phyloP scores from a whole-genome alignment of 1,284 basidiomycete species.

The Entoloma clypeatum region DNA sequence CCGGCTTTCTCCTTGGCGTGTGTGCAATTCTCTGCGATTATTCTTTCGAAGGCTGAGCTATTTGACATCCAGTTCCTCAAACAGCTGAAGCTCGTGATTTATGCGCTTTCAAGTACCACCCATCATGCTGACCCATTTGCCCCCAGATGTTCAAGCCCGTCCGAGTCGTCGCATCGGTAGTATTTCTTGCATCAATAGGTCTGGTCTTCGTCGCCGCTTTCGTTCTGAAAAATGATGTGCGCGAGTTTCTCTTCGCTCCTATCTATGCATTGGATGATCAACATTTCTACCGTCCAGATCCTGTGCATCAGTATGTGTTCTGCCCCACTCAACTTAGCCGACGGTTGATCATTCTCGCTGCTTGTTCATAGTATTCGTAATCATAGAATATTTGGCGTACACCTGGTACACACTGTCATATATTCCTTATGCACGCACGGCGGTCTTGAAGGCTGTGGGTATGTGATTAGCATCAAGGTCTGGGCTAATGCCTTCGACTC shows the following conservation, averaged over 20 bases:
- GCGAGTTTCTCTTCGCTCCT: conserved; percentile 25
- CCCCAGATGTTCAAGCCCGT: conserved; percentile 90
- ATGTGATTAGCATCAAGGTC: conserved; percentile 1
- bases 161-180: conserved; percentile 77
- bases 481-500: no score
- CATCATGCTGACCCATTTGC: conserved; percentile 6
- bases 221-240: conserved; percentile 61
- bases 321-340: conserved; percentile 40
- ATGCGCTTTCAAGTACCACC: not conserved
- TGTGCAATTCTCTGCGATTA: conserved; percentile 23
- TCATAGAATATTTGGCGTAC: conserved; percentile 82
- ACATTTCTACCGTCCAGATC: conserved; percentile 23
- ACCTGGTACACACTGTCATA: conserved; percentile 83
- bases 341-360: conserved; percentile 11
- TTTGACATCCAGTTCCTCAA: conserved; percentile 56
- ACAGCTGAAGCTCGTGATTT: conserved; percentile 72
- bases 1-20: conserved; percentile 87
- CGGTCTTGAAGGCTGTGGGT: conserved; percentile 56
- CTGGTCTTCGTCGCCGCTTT: conserved; percentile 83
- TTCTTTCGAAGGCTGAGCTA: conserved; percentile 1
- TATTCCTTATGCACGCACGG: conserved; percentile 82
- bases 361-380: conserved; percentile 68
- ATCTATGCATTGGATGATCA: conserved; percentile 8
- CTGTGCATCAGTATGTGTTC: conserved; percentile 32
- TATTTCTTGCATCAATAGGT: conserved; percentile 74